Base-by-base conservation (phyloP, 1,284 basidiomycete species). In the Sporisorium sorghi region DNA sequence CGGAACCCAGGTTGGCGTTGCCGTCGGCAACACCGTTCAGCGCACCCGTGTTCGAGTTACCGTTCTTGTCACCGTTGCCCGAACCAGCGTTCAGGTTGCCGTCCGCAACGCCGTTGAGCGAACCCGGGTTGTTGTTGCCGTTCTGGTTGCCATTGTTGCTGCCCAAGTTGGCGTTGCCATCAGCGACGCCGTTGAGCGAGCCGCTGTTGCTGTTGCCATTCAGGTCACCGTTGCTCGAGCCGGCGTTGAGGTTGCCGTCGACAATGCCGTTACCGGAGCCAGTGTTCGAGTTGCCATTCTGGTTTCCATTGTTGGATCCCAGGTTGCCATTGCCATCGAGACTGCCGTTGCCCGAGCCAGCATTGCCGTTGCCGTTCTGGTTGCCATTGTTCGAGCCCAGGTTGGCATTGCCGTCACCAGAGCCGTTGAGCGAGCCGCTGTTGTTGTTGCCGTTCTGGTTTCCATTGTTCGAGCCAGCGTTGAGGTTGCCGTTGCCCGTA, bases 161-260 rank as follows among this genome's bases (percentile, higher is more conserved):
- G n/a, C 57, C 63, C 15, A 30, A n/a, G 48, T 59, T 59, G 28
- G 12, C 15, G 35, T 64, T 64, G 12, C 62, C 62, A 24, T 53
- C 26, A 11, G 28, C 26, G 6, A 23, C 9, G 17, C 62, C 62
- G n/a, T 65, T 35, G 42, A n/a, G 10, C 6, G 39, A 43, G 3
- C 62, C 62, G 7, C 50, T 21, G 46, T 65, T 65, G 46, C 47
- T 46, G 51, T 65, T 65, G 26, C 59, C 59, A 24, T 62, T 61
- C 3, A 49, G 12, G 46, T 44, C 32, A 12, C 59, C 60, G 33
- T 63, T 63, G 30, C 28, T 28, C 30, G 40, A 46, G 23, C 60
- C 60, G 0, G 14, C 6, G 48, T 63, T 63, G 48, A 12, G 11
- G 28, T 63, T 63, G 11, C 60, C 60, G 14, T 47, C 40, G 7